These are phyloP conservation scores for Pythium dissotocum DNA, from an alignment of 352 stramenopile species.

Conservation along the genomic window DNA sequence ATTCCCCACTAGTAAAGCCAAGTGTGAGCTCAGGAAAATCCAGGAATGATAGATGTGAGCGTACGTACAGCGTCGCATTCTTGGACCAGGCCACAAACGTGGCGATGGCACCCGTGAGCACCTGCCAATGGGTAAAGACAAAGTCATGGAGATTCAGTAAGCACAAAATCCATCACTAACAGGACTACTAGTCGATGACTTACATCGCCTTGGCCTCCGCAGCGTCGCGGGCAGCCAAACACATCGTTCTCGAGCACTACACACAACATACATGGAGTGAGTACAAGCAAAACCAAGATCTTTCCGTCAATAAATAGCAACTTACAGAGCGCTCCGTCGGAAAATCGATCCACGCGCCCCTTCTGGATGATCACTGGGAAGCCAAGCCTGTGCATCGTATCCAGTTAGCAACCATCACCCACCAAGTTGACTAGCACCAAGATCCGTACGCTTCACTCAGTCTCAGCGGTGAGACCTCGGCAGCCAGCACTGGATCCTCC, in stretches of 20 bases:
- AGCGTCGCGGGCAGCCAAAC: slow-evolving; percentile 81
- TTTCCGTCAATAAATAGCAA: not conserved
- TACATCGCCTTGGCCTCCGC: slow-evolving; percentile 92
- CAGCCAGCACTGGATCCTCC: slow-evolving; percentile 51
- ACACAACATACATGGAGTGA: not conserved
- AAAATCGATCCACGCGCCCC: slow-evolving; percentile 73
- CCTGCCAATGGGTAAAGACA: too few relatives aligned
- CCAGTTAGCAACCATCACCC: too few relatives aligned
- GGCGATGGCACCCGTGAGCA: slow-evolving; percentile 79
- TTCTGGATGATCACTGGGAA: slow-evolving; percentile 88
- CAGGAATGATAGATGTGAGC: not conserved
- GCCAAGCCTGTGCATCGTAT: slow-evolving; percentile 53
- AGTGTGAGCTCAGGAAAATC: not conserved
- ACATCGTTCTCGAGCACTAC: slow-evolving; percentile 62
- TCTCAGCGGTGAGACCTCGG: slow-evolving; percentile 42
- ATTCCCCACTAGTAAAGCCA: slow-evolving; percentile 25
- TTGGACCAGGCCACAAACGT: slow-evolving; percentile 80
- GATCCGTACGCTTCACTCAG: slow-evolving; percentile 53
- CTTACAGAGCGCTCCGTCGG: slow-evolving; percentile 70
- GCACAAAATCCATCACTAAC: not conserved
- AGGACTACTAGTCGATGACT: not conserved
- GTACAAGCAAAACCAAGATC: too few relatives aligned
- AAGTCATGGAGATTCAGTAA: not conserved
- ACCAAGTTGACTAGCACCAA: not conserved
- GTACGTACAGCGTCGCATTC: slow-evolving; percentile 41